Conservation (phyloP, 2,329 filamentous ascomycete species). For the Cadophora gregata region DNA sequence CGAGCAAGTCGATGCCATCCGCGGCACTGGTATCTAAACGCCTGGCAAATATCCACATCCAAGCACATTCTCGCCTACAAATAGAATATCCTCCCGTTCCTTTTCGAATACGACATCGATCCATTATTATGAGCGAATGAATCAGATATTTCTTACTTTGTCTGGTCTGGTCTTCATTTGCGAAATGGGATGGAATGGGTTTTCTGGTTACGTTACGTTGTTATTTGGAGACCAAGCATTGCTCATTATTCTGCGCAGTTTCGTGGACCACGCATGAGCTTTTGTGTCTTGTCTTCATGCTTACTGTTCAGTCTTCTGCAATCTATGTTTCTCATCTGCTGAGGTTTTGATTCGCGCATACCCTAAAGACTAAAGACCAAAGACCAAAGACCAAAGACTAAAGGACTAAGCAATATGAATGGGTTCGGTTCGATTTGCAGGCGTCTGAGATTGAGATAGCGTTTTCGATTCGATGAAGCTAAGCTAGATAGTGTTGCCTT, state of each 20-base stretch:
- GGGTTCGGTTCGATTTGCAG: too few relatives aligned
- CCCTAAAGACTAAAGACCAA: background rate
- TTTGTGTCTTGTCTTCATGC: background rate
- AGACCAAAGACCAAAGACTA: too few relatives aligned
- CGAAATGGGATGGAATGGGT: background rate
- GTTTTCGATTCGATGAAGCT: too few relatives aligned
- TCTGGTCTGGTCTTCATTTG: background rate
- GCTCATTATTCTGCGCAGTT: background rate
- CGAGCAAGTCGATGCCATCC: slow-evolving; percentile 44
- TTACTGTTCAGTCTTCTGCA: background rate
- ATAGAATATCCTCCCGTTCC: background rate
- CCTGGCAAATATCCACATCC: background rate
- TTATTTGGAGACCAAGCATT: slow-evolving; percentile 7
- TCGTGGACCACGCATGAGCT: background rate
- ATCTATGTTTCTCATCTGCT: background rate
- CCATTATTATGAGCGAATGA: background rate
- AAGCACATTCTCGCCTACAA: background rate
- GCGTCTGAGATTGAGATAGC: background rate
- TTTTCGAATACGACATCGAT: background rate
- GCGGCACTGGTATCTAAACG: slow-evolving; percentile 38
- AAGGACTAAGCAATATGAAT: too few relatives aligned
- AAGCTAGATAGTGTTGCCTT: background rate
- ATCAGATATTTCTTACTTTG: background rate
- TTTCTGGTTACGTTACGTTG: slow-evolving; percentile 4
- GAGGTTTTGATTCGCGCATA: background rate